Evolutionary conservation across 148 eudicot species (phyloP).

Genomic region (Chenopodium formosanum): DNA sequence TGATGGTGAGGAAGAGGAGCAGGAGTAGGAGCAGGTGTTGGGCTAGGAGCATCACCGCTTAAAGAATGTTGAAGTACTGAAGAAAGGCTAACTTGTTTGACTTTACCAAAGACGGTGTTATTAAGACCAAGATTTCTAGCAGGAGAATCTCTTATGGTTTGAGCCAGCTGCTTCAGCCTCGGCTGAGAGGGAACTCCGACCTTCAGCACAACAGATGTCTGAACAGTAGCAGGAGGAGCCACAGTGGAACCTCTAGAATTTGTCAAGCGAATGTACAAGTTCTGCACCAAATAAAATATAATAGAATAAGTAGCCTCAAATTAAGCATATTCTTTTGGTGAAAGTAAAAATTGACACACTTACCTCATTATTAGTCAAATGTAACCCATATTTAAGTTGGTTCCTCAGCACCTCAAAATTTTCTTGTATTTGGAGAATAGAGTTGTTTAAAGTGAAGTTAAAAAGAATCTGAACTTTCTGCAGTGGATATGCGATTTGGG

Average conservation of each 20-base stretch:
- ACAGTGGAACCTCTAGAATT: conserved; percentile 85
- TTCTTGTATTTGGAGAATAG: conserved; percentile 63
- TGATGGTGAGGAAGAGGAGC: conserved; percentile 36
- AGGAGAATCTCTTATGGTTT: conserved; percentile 69
- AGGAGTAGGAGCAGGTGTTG: conserved; percentile 77
- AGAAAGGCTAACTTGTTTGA: conserved; percentile 89
- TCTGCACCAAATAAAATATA: conserved; percentile 49
- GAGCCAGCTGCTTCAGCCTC: conserved; percentile 86
- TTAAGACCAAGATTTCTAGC: conserved; percentile 86
- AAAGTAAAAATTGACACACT: not conserved
- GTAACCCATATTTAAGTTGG: conserved; percentile 72
- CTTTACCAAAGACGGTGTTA: conserved; percentile 83
- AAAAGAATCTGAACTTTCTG: conserved; percentile 73
- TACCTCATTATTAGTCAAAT: conserved; percentile 77
- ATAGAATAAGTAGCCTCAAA: not conserved
- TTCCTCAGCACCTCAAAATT: conserved; percentile 58
- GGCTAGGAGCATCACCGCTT: conserved; percentile 38
- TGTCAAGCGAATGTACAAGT: conserved; percentile 73
- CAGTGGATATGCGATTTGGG: conserved; percentile 67
- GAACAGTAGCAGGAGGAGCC: conserved; percentile 74
- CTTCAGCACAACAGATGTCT: conserved; percentile 58
- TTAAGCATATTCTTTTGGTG: not conserved
- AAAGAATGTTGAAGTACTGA: conserved; percentile 63
- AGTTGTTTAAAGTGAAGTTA: conserved; percentile 83
- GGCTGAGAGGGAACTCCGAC: conserved; percentile 62